A percentile compares a stretch with the other conserved stretches of the same genome.
Evolutionary conservation across 331 rosid genomes (phyloP).

Genomic region (Malus hybrid): DNA sequence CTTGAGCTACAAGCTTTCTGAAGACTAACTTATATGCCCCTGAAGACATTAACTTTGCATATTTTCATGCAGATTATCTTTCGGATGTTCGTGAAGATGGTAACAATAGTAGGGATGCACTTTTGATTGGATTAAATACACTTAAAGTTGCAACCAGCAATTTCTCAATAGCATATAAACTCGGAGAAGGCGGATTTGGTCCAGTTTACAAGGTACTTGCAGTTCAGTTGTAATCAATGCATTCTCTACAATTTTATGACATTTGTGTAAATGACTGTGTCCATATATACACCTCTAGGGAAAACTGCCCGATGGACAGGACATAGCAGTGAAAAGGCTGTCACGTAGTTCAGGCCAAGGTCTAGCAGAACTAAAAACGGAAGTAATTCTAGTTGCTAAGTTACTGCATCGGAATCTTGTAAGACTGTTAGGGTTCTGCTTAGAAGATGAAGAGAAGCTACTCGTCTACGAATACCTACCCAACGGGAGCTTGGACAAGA

Average conservation of each 20-base stretch:
- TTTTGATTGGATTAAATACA: constrained; percentile 1
- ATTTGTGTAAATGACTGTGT: background rate
- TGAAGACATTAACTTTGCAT: background rate
- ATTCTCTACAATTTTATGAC: background rate
- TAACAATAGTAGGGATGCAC: background rate
- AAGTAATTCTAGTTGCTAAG: constrained; percentile 22
- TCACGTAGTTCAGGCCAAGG: constrained; percentile 24
- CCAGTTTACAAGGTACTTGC: constrained; percentile 16
- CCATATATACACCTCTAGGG: constrained; percentile 7
- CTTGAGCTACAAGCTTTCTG: background rate
- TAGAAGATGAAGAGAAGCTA: constrained; percentile 31
- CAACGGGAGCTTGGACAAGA: constrained; percentile 32
- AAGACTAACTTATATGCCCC: background rate
- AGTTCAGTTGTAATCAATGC: background rate
- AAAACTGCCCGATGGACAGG: constrained; percentile 16
- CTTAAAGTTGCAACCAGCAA: constrained; percentile 19
- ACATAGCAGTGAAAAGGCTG: constrained; percentile 25
- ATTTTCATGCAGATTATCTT: background rate
- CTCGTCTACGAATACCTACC: constrained; percentile 32
- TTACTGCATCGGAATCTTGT: constrained; percentile 25
- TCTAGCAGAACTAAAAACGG: constrained; percentile 27
- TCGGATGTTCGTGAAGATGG: background rate
- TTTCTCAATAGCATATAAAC: constrained; percentile 20
- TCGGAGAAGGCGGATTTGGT: constrained; percentile 34
- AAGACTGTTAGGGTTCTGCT: constrained; percentile 28